Evolutionary conservation across 2,329 filamentous ascomycete species (phyloP), one percentile per base, ranked within the genome.

Genomic region (Ophiostoma himal-ulmi): DNA sequence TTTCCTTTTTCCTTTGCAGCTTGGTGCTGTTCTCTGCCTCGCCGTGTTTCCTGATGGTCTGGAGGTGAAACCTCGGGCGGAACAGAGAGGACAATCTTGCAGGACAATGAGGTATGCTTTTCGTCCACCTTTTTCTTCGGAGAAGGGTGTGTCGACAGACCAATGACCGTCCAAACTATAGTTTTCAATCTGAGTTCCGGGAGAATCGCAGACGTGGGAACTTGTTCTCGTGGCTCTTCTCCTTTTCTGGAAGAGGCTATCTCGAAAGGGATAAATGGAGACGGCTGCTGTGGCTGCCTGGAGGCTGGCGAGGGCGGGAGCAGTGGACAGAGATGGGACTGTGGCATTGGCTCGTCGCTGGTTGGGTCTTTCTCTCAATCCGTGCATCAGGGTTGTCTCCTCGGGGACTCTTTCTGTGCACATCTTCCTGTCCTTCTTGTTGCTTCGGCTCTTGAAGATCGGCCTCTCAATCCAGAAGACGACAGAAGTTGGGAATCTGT

Each of bases 111-210:
- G 44, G 68, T 57, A 5, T 37, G 1, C 5, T 62, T 66, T 5
- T 44, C 52, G 22, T 3, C 57, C 26, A 62, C 14, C 36, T 13
- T 37, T 64, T 36, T 65, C n/a, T 20, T 44, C 36, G n/a, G 36
- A 13, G 20, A 1, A n/a, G 13, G 2, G 68, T 30, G 36, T 22
- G 52, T 57, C 22, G 36, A 54, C 8, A 5, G 1, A 75, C 76
- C 73, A 6, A 72, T 77, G 76, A 78, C 71, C 72, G 72, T 68
- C 72, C 71, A 70, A 70, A 68, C 66, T 72, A 72, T 80, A 80
- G 79, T 80, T 80, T 80, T 80, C 79, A 80, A 80, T 79, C 79
- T 73, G 79, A 80, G 78, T 72, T 70, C 68, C 62, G 71, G 72
- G 71, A 54, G 68, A 71, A 73, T 73, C 68, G 72, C 37, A 73